A percentile compares a stretch with the other conserved stretches of the same genome.
phyloP scores from a whole-genome alignment of 225 moss, liverwort and hornwort species.

The Marchantia polymorpha region DNA sequence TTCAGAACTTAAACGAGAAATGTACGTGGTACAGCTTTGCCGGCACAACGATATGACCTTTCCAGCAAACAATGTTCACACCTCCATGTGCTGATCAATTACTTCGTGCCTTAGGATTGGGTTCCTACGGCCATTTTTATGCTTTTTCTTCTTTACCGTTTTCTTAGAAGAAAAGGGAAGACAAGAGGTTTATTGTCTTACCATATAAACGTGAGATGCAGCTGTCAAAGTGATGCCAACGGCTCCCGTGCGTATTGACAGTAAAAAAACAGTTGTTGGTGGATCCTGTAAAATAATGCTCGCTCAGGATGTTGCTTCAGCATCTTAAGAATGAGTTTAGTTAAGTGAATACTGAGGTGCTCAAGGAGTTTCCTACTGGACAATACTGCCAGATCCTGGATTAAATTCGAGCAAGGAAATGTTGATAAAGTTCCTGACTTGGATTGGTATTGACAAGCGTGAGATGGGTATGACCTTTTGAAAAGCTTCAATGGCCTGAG shows the following conservation, averaged over 20 bases:
- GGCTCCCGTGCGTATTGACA: slow-evolving; percentile 97
- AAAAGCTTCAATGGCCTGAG: slow-evolving; percentile 98
- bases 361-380: no score
- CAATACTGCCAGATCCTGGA: no score
- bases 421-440: no score
- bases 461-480: slow-evolving; percentile 55
- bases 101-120: not conserved
- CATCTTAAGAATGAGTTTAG: no score
- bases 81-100: not conserved
- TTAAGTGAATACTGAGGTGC: no score
- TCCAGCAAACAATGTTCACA: not conserved
- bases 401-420: no score
- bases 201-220: slow-evolving; percentile 99
- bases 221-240: slow-evolving; percentile 98
- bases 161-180: no score
- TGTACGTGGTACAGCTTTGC: not conserved
- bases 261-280: slow-evolving; percentile 92
- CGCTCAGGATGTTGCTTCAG: not conserved
- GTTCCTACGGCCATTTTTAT: not conserved
- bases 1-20: no score
- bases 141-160: not conserved
- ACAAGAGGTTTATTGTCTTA: slow-evolving; percentile 22
- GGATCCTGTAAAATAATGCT: slow-evolving; percentile 65
- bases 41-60: not conserved
- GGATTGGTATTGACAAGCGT: not conserved